Base-by-base conservation (phyloP, 345 rosid species). In the Barbarea vulgaris region DNA sequence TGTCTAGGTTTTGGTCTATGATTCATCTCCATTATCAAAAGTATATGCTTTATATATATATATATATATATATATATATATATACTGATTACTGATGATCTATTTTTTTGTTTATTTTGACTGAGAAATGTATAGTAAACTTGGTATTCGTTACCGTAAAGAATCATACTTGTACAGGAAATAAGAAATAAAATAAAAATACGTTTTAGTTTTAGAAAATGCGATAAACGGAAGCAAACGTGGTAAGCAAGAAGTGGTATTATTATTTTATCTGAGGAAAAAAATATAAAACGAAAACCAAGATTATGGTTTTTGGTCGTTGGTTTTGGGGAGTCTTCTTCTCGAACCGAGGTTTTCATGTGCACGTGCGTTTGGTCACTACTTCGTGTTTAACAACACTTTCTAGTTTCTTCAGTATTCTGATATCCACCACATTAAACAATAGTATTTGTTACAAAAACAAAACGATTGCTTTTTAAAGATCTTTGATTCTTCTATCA, bases 361-460 rank as follows among this genome's bases (percentile, higher is more conserved):
- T 78, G 81, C 81, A 78, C 81, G 81, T 78, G 77, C 56, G 81
- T 78, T 72, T 72, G 77, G 74, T 72, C 73, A 78, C 81, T 78
- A 67, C 81, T 72, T 78, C 77, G 81, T 78, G 81, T 72, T 72
- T 78, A 78, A 41, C 77, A 78, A 66, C 36, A 59, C 73, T 66
- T 72, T 72, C 58, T 78, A 51, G 69, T 66, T 72, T 72, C 64
- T 78, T 72, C 61, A 27, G n/a, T 12, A 56, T 14, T 21, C 9
- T 44, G 19, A 33, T 69, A 69, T 62, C 80, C 10, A 47, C 80
- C 6, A 36, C 11, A 44, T 31, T 67, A 57, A 48, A 75, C 39
- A 53, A 54, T 15, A 14, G 1, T 27, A 27, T 22, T 39, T 39
- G 44, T 39, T 39, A 1, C 12, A 41, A 13, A 41, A 41, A 14